These are phyloP conservation scores for Saccharum hybrid DNA, from an alignment of 202 grass and related monocot genomes.

Conservation along the genomic window DNA sequence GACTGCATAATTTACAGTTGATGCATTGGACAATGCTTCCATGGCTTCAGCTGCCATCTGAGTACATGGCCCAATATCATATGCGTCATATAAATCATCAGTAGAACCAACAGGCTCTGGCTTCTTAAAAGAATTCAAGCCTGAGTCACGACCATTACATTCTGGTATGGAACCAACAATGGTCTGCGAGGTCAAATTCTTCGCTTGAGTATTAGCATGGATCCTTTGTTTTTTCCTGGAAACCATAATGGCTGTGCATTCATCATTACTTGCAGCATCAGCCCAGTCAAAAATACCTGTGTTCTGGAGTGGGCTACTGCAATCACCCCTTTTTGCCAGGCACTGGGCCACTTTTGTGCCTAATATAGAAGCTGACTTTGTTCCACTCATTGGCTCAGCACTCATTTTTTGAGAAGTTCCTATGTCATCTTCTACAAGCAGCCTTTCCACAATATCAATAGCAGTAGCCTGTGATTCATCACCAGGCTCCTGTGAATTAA, in stretches of 20 bases:
- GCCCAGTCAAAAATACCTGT: conserved; percentile 63
- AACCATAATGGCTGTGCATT: conserved; percentile 16
- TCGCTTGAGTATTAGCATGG: conserved; percentile 36
- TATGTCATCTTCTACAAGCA: too few relatives aligned
- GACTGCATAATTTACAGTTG: conserved; percentile 35
- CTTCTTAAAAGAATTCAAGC: conserved; percentile 39
- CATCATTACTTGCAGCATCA: conserved; percentile 40
- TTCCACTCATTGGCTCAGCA: conserved; percentile 15
- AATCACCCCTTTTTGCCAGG: conserved; percentile 45
- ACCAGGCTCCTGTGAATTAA: too few relatives aligned
- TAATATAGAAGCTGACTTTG: conserved; percentile 50
- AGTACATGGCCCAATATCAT: conserved; percentile 69
- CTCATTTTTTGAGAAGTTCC: background rate
- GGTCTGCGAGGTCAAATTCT: conserved; percentile 27
- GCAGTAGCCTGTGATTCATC: too few relatives aligned
- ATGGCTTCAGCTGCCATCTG: conserved; percentile 93
- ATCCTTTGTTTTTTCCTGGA: conserved; percentile 44
- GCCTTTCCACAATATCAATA: too few relatives aligned
- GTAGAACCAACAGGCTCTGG: conserved; percentile 29
- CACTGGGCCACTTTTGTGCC: conserved; percentile 64
- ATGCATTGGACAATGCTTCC: conserved; percentile 63
- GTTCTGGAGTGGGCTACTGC: conserved; percentile 40
- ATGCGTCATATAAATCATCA: conserved; percentile 40
- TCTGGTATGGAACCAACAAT: conserved; percentile 19
- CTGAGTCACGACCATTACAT: conserved; percentile 31